Percentiles rank a stretch among this genome's conserved stretches.
Evolutionary conservation across 352 stramenopile genomes (phyloP).

Genomic region (Phytophthora constricta): DNA sequence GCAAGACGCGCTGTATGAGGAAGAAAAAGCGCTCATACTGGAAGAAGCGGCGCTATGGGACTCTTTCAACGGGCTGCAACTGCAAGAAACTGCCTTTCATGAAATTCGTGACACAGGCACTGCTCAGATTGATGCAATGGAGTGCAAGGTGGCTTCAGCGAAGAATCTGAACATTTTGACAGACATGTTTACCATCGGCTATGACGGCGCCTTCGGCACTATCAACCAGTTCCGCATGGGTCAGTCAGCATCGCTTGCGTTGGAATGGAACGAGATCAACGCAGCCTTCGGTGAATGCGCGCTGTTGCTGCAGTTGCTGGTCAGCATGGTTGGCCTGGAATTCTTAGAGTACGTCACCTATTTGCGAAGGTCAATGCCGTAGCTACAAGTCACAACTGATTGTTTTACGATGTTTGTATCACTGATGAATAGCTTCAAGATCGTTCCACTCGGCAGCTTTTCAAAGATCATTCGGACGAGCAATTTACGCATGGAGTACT

Average conservation of each 20-base stretch:
- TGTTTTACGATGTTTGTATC: slow-evolving; percentile 1
- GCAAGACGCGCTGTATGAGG: slow-evolving; percentile 55
- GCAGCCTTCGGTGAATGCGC: slow-evolving; percentile 79
- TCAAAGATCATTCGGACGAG: slow-evolving; percentile 87
- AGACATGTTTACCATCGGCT: slow-evolving; percentile 81
- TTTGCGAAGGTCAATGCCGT: background rate
- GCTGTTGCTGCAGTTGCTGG: slow-evolving; percentile 71
- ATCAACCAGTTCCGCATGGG: slow-evolving; percentile 89
- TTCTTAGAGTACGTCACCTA: slow-evolving; percentile 67
- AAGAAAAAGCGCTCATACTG: slow-evolving; percentile 49
- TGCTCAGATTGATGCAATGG: slow-evolving; percentile 63
- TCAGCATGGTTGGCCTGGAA: slow-evolving; percentile 58
- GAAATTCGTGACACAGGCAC: slow-evolving; percentile 63
- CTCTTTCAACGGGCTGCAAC: slow-evolving; percentile 60
- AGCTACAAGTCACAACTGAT: slow-evolving; percentile 1
- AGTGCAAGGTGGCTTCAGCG: slow-evolving; percentile 46
- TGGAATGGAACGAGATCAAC: slow-evolving; percentile 92
- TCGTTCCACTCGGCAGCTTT: slow-evolving; percentile 87
- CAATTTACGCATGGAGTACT: slow-evolving; percentile 84
- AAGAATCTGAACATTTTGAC: slow-evolving; percentile 70
- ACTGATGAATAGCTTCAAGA: slow-evolving; percentile 67
- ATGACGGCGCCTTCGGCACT: slow-evolving; percentile 77
- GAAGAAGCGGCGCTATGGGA: slow-evolving; percentile 70
- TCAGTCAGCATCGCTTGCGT: slow-evolving; percentile 51
- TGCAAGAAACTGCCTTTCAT: slow-evolving; percentile 54